A percentile compares a stretch with the other conserved stretches of the same genome.
Evolutionary conservation across 2,329 filamentous ascomycete species (phyloP).

Genomic region (Neofusicoccum ribis): DNA sequence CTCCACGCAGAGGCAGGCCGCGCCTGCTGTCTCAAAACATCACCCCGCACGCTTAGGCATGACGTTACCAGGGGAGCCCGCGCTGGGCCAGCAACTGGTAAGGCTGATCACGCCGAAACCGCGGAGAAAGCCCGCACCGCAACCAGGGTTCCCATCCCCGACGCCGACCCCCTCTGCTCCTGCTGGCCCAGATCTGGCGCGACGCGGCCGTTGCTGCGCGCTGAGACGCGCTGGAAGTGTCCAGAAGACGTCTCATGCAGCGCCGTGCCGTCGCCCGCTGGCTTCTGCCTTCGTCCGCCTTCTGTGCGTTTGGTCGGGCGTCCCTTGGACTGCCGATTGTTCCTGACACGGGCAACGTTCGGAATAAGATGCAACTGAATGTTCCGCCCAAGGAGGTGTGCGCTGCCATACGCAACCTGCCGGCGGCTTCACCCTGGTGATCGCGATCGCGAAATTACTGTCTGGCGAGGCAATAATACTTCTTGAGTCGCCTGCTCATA

Average conservation of each 20-base stretch:
- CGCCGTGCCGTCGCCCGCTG: background rate
- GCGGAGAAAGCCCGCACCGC: conserved; percentile 23
- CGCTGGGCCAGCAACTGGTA: conserved; percentile 30
- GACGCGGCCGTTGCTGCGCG: background rate
- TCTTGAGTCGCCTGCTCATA: background rate
- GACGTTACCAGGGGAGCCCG: conserved; percentile 23
- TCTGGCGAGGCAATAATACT: background rate
- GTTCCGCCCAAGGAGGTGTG: background rate
- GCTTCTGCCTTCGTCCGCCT: background rate
- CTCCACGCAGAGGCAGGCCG: conserved; percentile 26
- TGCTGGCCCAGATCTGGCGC: background rate
- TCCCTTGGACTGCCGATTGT: background rate
- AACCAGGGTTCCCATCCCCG: conserved; percentile 21
- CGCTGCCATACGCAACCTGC: background rate
- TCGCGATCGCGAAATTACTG: background rate
- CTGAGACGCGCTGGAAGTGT: background rate
- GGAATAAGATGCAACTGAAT: background rate
- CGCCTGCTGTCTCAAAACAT: background rate
- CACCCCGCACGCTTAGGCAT: conserved; percentile 2
- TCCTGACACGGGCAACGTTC: conserved; percentile 1
- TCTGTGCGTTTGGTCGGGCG: background rate
- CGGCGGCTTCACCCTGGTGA: background rate
- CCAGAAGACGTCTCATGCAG: background rate
- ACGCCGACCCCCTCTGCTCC: conserved; percentile 21
- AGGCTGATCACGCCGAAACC: conserved; percentile 24